Base-by-base conservation (phyloP, 495 filamentous ascomycete species). In the Aspergillus diversus region DNA sequence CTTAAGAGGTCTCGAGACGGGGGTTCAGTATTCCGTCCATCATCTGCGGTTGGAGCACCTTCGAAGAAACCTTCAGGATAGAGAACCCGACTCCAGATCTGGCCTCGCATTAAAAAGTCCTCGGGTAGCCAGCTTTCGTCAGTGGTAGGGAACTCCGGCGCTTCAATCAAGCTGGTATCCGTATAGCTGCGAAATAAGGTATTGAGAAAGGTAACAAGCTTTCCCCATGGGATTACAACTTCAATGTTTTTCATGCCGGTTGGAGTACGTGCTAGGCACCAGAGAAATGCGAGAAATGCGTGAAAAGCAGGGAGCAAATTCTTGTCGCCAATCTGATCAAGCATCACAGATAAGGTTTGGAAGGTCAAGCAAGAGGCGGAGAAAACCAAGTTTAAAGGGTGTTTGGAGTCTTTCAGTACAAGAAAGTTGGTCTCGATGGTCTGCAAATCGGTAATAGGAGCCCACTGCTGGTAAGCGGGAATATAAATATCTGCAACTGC, bases 71-170 rank as follows among this genome's bases (percentile, higher is more conserved):
- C 71, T 0, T 77, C 64, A 0, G 91, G 91, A 58, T 87, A 95
- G 60, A 92, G 91, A 9, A 75, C 69, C 47, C 86, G 81, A 5
- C 83, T 84, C 86, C 89, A 97, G 4, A 88, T 69, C 17, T 93
- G 83, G 0, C 93, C 95, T 5, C 89, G 84, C 58, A 96, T 86
- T 0, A 87, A 79, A 62, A 87, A 97, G 64, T 99, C 95, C 64
- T 97, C 95, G 0, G 92, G 88, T 0, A 97, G 71, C 5, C 92
- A 92, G n/a, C 84, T 77, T 47, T 86, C 82, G 3, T 86, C 78
- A 6, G 80, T 70, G 50, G 70, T 63, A 0, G 85, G 88, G 51
- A 91, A 89, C 0, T 66, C 64, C 39, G 80, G 69, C 33, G 69
- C 68, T 52, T 87, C 83, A 35, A 89, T 76, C 1, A 80, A 80